phyloP scores from a whole-genome alignment of 495 filamentous ascomycete genomes.

The Pyronema omphalodes region DNA sequence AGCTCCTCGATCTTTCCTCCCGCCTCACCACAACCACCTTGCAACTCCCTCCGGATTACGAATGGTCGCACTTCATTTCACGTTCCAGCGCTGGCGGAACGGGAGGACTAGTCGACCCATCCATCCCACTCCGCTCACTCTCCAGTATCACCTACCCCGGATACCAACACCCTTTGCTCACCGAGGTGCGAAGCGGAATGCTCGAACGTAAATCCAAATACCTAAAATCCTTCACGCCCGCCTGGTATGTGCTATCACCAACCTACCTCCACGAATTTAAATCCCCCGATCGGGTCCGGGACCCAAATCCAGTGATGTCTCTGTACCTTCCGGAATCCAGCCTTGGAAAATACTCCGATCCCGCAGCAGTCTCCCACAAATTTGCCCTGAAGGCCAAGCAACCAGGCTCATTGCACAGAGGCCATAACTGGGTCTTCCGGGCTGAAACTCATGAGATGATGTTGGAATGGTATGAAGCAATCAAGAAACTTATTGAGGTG shows the following conservation, averaged over 20 bases:
- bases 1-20: conserved; percentile 56
- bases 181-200: conserved; percentile 73
- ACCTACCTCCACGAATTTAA: conserved; percentile 90
- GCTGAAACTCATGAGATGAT: conserved; percentile 90
- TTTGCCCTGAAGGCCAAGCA: conserved; percentile 94
- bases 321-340: conserved; percentile 88
- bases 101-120: conserved; percentile 74
- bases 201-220: conserved; percentile 98
- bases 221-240: conserved; percentile 89
- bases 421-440: conserved; percentile 94
- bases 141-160: conserved; percentile 90
- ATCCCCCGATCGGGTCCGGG: conserved; percentile 39
- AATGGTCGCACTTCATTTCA: conserved; percentile 74
- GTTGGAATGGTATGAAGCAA: conserved; percentile 92
- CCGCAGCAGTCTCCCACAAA: conserved; percentile 81
- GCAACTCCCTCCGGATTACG: conserved; percentile 72
- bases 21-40: conserved; percentile 70
- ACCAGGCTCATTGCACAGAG: conserved; percentile 79
- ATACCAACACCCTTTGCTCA: conserved; percentile 66
- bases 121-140: conserved; percentile 53
- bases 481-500: conserved; percentile 67
- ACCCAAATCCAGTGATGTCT: conserved; percentile 79
- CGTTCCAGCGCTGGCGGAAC: conserved; percentile 30
- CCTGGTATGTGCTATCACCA: conserved; percentile 86
- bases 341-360: conserved; percentile 74